phyloP scores from a whole-genome alignment of 441 rosid genomes.

The Gossypium schwendimanii region DNA sequence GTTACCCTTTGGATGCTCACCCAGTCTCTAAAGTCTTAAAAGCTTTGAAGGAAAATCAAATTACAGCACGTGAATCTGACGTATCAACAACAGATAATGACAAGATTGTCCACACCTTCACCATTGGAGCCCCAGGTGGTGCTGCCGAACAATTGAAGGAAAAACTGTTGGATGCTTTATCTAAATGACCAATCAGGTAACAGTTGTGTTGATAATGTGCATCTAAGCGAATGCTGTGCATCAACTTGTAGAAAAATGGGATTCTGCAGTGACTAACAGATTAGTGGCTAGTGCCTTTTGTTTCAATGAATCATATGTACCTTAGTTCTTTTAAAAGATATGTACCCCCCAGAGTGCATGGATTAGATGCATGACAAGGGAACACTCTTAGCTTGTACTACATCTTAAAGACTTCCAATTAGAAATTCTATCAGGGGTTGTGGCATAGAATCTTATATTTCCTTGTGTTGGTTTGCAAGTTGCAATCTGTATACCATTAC shows the following conservation, averaged over 20 bases:
- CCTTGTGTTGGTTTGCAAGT: too few species aligned
- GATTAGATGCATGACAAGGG: not conserved
- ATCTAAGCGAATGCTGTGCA: not conserved
- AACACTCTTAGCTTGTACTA: not conserved
- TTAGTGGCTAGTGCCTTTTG: conserved; percentile 1
- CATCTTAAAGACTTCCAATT: not conserved
- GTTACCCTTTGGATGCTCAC: conserved; percentile 66
- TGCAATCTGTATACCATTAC: not conserved
- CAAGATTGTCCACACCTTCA: conserved; percentile 68
- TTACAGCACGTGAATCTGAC: conserved; percentile 44
- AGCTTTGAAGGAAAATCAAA: conserved; percentile 57
- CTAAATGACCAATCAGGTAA: conserved; percentile 30
- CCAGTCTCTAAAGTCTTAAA: conserved; percentile 56
- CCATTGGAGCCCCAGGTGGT: conserved; percentile 51
- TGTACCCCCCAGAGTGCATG: not conserved
- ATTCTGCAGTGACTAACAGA: conserved; percentile 4
- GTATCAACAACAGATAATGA: conserved; percentile 49
- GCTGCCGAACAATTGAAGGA: conserved; percentile 77
- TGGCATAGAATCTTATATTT: not conserved
- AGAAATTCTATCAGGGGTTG: not conserved
- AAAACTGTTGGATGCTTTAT: conserved; percentile 55
- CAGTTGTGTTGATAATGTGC: conserved; percentile 7
- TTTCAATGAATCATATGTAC: conserved; percentile 2
- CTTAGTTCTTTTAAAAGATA: conserved; percentile 1
- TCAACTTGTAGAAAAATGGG: not conserved